Base-by-base conservation (phyloP, 2,329 filamentous ascomycete species). In the Ascochyta rabiei region DNA sequence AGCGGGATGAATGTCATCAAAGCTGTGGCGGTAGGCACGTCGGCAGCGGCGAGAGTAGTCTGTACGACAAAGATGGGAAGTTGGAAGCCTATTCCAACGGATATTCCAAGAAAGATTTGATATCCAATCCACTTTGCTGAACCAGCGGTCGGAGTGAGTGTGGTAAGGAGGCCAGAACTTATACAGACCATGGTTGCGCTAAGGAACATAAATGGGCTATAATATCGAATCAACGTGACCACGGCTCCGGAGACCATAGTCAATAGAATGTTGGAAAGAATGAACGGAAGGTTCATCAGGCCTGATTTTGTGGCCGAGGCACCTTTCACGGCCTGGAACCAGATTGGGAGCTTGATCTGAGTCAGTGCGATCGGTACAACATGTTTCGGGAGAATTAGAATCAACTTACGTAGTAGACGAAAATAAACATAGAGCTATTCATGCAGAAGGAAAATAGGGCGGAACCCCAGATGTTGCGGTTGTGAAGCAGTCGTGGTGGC, bases 241-340 rank as follows among this genome's bases (percentile, higher is more conserved):
- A 74, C 41, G n/a, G 62, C 70, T 23, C 78, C 79, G 6, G 69
- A 69, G 21, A 76, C 33, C 33, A 80, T 70, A 19, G 76, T 76
- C 23, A 74, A 62, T 30, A 79, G 51, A 18, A 81, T 76, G 4
- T 79, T 69, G 12, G 71, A 71, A 5, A 81, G 70, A 16, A 81
- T 73, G 49, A 81, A 70, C 1, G 79, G 78, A 10, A 81, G 72
- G 41, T 76, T 77, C 56, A 73, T 72, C 53, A 80, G 77, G 7
- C 78, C 79, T 9, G 77, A 79, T 37, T 76, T 69, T 55, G 76
- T 72, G 1, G 79, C 76, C 0, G 71, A 71, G 1, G 70, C 72
- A 9, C 72, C 73, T 52, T 79, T 76, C 68, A 81, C 78, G 3
- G 78, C 79, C 56, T 80, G 77, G 70, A 76, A 81, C 79, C 76